phyloP scores from a whole-genome alignment of 2,329 filamentous ascomycete genomes.

The Exophiala aquamarina region DNA sequence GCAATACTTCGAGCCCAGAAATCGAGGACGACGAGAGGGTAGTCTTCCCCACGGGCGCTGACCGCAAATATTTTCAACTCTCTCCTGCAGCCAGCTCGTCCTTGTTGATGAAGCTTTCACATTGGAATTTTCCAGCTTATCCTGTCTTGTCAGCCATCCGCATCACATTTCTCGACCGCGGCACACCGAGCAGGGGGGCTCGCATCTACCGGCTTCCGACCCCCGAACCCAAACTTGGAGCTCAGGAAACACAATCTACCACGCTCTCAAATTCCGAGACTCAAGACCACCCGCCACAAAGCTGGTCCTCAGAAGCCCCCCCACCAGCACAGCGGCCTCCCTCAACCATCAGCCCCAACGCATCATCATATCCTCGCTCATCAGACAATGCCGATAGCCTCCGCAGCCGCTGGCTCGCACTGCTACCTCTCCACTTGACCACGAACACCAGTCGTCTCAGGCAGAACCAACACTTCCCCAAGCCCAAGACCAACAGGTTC shows the following conservation, averaged over 20 bases:
- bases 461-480: constrained; percentile 1
- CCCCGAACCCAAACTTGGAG: neutral
- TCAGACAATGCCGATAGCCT: constrained; percentile 44
- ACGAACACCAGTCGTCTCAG: constrained; percentile 8
- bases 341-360: constrained; percentile 6
- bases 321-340: constrained; percentile 10
- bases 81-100: constrained; percentile 37
- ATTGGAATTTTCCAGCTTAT: constrained; percentile 24
- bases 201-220: constrained; percentile 80
- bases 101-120: constrained; percentile 33
- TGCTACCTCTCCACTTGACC: constrained; percentile 37
- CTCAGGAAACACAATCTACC: neutral
- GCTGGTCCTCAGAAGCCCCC: constrained; percentile 14
- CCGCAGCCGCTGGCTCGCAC: constrained; percentile 70
- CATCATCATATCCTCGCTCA: constrained; percentile 2
- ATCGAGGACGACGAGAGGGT: constrained; percentile 15
- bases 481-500: constrained; percentile 20
- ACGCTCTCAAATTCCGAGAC: neutral
- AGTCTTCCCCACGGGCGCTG: no score
- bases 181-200: constrained; percentile 69
- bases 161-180: constrained; percentile 67
- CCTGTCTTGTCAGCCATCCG: constrained; percentile 59
- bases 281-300: constrained; percentile 5
- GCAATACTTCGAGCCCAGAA: constrained; percentile 22
- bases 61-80: constrained; percentile 40